Evolutionary conservation across 1,139 yeast genomes (phyloP).

Genomic region (Diutina mesorugosa): DNA sequence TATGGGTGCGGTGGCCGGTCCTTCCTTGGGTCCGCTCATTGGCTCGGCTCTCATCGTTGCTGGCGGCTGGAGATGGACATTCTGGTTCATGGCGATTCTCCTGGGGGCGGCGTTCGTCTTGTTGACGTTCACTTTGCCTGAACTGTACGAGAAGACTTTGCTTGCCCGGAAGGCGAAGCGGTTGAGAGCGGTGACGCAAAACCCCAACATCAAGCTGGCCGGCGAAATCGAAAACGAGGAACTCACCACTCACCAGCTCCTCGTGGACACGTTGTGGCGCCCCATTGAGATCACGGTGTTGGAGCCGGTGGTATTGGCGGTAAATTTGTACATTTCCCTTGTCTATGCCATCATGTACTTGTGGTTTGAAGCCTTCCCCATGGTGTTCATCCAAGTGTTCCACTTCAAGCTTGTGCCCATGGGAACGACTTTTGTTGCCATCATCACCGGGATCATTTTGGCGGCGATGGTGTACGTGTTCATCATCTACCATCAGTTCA

Average conservation of each 20-base stretch:
- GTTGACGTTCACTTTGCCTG: slow-evolving; percentile 30
- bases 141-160: slow-evolving; percentile 34
- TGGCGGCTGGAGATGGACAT: slow-evolving; percentile 19
- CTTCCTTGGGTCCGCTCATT: slow-evolving; percentile 20
- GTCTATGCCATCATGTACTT: slow-evolving; percentile 42
- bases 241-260: slow-evolving; percentile 14
- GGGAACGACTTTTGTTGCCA: slow-evolving; percentile 33
- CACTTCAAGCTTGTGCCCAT: slow-evolving; percentile 35
- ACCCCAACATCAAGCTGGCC: slow-evolving; percentile 18
- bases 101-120: slow-evolving; percentile 20
- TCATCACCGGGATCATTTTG: slow-evolving; percentile 30
- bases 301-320: slow-evolving; percentile 34
- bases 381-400: slow-evolving; percentile 31
- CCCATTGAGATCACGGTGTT: slow-evolving; percentile 29
- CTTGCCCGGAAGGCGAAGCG: slow-evolving; percentile 33
- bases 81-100: slow-evolving; percentile 28
- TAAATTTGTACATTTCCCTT: slow-evolving; percentile 38
- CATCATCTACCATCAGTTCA: slow-evolving; percentile 11
- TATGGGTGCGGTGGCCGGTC: slow-evolving; percentile 28
- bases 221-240: slow-evolving; percentile 27
- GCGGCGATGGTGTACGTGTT: slow-evolving; percentile 12
- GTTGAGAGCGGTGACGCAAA: slow-evolving; percentile 15
- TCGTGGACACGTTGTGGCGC: slow-evolving; percentile 34
- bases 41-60: slow-evolving; percentile 27
- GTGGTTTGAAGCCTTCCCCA: slow-evolving; percentile 53